Evolutionary conservation across 495 filamentous ascomycete genomes (phyloP).

Genomic region (Eremomyces bilateralis): DNA sequence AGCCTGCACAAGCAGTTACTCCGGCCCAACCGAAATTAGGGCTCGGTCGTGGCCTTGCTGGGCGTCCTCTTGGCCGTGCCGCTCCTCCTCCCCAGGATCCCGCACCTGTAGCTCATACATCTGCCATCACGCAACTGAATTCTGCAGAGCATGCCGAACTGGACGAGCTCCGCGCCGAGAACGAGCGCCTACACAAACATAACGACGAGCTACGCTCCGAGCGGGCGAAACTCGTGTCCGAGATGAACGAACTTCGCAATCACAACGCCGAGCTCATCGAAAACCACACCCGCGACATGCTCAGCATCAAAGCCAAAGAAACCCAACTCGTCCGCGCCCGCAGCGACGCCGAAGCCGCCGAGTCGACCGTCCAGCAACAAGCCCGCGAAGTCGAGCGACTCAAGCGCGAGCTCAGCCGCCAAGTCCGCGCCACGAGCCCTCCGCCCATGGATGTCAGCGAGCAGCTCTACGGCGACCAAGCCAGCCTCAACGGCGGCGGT

Average conservation of each 20-base stretch:
- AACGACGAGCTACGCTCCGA: slow-evolving; percentile 59
- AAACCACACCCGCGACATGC: slow-evolving; percentile 84
- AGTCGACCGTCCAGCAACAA: slow-evolving; percentile 61
- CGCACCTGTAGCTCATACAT: slow-evolving; percentile 7
- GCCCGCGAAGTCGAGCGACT: slow-evolving; percentile 78
- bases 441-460: slow-evolving; percentile 16
- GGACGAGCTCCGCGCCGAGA: slow-evolving; percentile 65
- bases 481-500: slow-evolving; percentile 15
- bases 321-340: slow-evolving; percentile 85
- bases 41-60: slow-evolving; percentile 61
- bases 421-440: slow-evolving; percentile 23
- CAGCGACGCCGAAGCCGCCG: slow-evolving; percentile 71
- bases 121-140: slow-evolving; percentile 28
- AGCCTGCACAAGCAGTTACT: slow-evolving; percentile 17
- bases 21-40: slow-evolving; percentile 44
- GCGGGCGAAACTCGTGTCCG: slow-evolving; percentile 46
- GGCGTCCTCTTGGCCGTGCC: slow-evolving; percentile 70
- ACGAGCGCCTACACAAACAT: slow-evolving; percentile 48
- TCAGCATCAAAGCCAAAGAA: slow-evolving; percentile 95
- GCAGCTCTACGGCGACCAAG: slow-evolving; percentile 4
- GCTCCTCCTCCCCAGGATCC: slow-evolving; percentile 32
- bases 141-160: slow-evolving; percentile 70
- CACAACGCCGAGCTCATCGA: slow-evolving; percentile 94
- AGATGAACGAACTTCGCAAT: slow-evolving; percentile 75
- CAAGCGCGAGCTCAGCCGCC: slow-evolving; percentile 48